Evolutionary conservation across 371 early-diverging fungal genomes (phyloP), one percentile per base, ranked within the genome.

Genomic region (Actinomortierella wolfii): DNA sequence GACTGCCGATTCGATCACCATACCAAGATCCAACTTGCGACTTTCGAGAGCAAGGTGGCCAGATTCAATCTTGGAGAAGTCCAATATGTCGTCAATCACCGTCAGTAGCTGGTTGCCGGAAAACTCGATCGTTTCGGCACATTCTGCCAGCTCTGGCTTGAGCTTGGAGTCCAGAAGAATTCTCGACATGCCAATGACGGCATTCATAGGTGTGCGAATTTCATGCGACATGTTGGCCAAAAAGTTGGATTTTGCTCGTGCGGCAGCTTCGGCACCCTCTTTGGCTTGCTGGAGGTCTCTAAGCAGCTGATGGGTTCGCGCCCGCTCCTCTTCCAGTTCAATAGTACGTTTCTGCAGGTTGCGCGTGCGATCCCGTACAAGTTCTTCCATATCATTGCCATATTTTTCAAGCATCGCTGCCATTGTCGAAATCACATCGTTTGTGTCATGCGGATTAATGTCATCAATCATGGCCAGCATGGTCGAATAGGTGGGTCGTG

Each of bases 11-110:
- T 81, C 78, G 45, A 82, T 57, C 2, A 88, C 76, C 1, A 76
- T 80, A 25, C 79, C 58, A 1, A 84, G 78, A n/a, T 83, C 83
- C 24, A 87, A 56, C 42, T 63, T 43, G 3, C 66, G 66, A 7
- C 54, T 60, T 29, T 81, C 78, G 42, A 86, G 63, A 1, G 66
- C 69, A 5, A 86, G 55, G 48, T 83, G 81, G 4, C 81, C 83
- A 21, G 83, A 79, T 59, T 86, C 86, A 23, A 86, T 73, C 66
- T 82, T 85, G 20, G 81, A 79, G 55, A 77, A 81, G 54, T 86
- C 86, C 21, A 86, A 63, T 26, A 86, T 82, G 61, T 86, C 83
- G 56, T 84, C 80, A 25, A 86, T 79, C 6, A 86, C 61, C 1
- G 78, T 76, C 68, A 83, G 68, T 13, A 83, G 68, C 15, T 76